A percentile compares a stretch with the other conserved stretches of the same genome.
Evolutionary conservation across 495 filamentous ascomycete genomes (phyloP).

Genomic region (Evernia prunastri): DNA sequence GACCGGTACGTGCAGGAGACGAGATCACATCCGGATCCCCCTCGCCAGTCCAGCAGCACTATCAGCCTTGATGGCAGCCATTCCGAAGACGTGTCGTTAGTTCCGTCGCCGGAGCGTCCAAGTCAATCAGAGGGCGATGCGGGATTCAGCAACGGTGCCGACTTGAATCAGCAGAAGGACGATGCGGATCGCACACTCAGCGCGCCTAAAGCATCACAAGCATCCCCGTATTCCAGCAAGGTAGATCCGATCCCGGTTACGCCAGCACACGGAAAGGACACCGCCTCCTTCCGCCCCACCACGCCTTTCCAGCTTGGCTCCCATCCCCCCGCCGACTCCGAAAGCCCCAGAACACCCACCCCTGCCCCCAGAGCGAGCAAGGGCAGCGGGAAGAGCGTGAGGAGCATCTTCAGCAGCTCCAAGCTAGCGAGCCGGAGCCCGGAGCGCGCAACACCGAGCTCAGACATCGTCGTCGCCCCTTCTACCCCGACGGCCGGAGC

Average conservation of each 20-base stretch:
- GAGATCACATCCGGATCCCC: background rate
- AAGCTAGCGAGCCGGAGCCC: background rate
- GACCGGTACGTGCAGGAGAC: background rate
- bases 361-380: background rate
- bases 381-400: background rate
- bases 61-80: background rate
- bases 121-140: background rate
- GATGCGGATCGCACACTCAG: background rate
- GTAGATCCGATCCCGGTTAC: background rate
- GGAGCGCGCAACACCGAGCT: background rate
- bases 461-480: background rate
- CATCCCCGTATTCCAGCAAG: background rate
- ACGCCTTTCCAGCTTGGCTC: background rate
- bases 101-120: background rate
- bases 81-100: background rate
- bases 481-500: background rate
- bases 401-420: background rate
- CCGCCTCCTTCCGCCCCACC: background rate
- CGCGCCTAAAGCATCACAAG: background rate
- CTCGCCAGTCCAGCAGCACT: background rate
- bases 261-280: background rate
- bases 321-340: background rate
- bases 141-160: background rate
- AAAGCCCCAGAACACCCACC: background rate
- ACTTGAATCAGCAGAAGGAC: background rate